Evolutionary conservation across 164 flowering plant species (phyloP).

Genomic region (Malania oleifera): DNA sequence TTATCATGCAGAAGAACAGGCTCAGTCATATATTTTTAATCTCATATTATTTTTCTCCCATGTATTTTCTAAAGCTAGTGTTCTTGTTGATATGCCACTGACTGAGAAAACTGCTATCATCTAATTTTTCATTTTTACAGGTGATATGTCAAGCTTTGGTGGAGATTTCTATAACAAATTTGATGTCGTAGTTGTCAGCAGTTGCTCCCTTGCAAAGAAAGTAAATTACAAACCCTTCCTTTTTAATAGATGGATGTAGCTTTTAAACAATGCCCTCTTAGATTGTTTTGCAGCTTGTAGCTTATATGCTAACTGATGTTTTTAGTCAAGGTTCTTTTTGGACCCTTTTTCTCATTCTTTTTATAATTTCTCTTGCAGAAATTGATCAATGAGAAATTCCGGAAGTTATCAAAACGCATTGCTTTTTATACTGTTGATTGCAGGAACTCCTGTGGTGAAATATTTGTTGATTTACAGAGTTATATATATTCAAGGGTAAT

Average conservation of each 20-base stretch:
- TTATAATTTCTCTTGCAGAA: constrained; percentile 40
- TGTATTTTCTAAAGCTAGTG: not conserved
- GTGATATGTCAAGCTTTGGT: constrained; percentile 65
- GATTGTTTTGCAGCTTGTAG: not conserved
- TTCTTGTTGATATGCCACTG: not conserved
- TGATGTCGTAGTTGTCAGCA: constrained; percentile 68
- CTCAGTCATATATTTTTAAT: too few species aligned
- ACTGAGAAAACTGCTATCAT: not conserved
- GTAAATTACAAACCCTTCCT: constrained; percentile 27
- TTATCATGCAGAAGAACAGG: too few species aligned
- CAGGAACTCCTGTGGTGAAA: constrained; percentile 89
- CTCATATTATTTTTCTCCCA: not conserved
- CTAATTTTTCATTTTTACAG: constrained; percentile 29
- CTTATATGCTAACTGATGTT: not conserved
- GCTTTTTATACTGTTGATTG: constrained; percentile 89
- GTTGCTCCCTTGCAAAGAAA: constrained; percentile 59
- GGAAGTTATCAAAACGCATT: constrained; percentile 58
- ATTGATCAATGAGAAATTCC: constrained; percentile 74
- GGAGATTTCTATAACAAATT: constrained; percentile 69
- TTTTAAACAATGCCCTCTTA: not conserved
- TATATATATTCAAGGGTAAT: constrained; percentile 66
- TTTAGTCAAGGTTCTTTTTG: constrained; percentile 3
- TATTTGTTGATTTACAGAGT: constrained; percentile 85
- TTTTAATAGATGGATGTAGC: not conserved
- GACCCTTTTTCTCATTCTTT: not conserved